phyloP scores from a whole-genome alignment of 2,329 filamentous ascomycete genomes.

The Huntiella abstrusa region DNA sequence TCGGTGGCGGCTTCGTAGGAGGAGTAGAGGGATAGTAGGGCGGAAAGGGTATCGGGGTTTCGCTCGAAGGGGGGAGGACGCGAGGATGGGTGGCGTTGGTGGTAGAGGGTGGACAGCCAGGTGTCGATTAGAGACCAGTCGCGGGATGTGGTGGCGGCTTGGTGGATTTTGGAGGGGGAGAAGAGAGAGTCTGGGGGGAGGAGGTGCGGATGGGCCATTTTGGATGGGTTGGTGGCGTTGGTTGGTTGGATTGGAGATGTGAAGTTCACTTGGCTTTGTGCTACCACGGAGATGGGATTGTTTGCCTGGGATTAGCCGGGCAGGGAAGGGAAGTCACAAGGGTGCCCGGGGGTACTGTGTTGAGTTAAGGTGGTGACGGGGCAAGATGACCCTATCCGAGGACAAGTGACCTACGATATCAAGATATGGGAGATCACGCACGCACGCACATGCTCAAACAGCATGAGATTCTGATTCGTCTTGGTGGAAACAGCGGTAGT shows the following conservation, averaged over 20 bases:
- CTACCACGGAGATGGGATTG: too few relatives aligned
- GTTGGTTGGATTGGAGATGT: neutral
- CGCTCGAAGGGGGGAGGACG: conserved; percentile 60
- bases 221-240: neutral
- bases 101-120: conserved; percentile 60
- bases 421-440: too few relatives aligned
- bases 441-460: too few relatives aligned
- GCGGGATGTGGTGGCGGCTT: conserved; percentile 64
- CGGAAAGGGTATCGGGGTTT: conserved; percentile 64
- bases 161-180: conserved; percentile 49
- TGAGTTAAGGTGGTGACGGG: too few relatives aligned
- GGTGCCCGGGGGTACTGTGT: too few relatives aligned
- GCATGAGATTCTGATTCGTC: too few relatives aligned
- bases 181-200: conserved; percentile 36
- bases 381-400: too few relatives aligned
- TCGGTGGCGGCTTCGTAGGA: conserved; percentile 65
- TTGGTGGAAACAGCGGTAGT: too few relatives aligned
- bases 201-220: conserved; percentile 23
- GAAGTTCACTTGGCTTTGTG: too few relatives aligned
- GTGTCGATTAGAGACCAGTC: conserved; percentile 79
- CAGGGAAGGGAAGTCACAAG: too few relatives aligned
- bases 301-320: too few relatives aligned
- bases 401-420: too few relatives aligned
- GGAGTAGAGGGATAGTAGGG: conserved; percentile 52
- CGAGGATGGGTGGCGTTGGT: conserved; percentile 25